Base-by-base conservation (phyloP, 306 rosid genomes). In the Begonia fuchsioides region DNA sequence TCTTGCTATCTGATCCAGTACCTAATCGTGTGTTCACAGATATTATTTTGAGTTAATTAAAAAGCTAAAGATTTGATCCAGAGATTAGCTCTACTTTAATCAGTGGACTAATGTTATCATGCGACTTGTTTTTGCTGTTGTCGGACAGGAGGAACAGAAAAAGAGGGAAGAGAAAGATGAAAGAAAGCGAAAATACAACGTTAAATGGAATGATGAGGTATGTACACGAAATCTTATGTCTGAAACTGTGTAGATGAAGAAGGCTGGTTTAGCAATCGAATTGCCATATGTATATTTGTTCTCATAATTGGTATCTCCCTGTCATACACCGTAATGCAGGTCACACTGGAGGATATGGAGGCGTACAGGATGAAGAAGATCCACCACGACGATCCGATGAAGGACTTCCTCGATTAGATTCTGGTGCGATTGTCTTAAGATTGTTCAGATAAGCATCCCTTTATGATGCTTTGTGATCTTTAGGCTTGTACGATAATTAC, bases 131-230 rank as follows among this genome's bases (percentile, higher is more conserved):
- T 62, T 15, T 38, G 60, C n/a, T n/a, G n/a, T 26, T 15, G 54
- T 60, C 59, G 20, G 2, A 13, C 61, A 68, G 81, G 81, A 80
- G 83, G 78, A 73, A 15, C 63, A 67, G 57, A 75, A 74, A 41
- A 81, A 54, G 65, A 64, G 47, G 47, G 87, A 78, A 59, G 94
- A 76, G 74, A 76, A 52, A 61, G 78, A 79, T 26, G 87, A 78
- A 49, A 70, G 81, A 52, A 78, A 82, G 54, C 75, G 68, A 18
- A 75, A 82, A 48, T 72, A 69, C 49, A 72, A 81, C 32, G 78
- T 69, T 38, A 60, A 55, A 56, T 76, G 77, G 79, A 67, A 71
- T 49, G 77, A 73, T 32, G 73, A 71, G 79, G 82, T 75, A 66
- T 9, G 39, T 0, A 8, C 13, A 9, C 17, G 12, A 0, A n/a